phyloP scores from a whole-genome alignment of 1,284 basidiomycete species.

The Trametes pubescens region DNA sequence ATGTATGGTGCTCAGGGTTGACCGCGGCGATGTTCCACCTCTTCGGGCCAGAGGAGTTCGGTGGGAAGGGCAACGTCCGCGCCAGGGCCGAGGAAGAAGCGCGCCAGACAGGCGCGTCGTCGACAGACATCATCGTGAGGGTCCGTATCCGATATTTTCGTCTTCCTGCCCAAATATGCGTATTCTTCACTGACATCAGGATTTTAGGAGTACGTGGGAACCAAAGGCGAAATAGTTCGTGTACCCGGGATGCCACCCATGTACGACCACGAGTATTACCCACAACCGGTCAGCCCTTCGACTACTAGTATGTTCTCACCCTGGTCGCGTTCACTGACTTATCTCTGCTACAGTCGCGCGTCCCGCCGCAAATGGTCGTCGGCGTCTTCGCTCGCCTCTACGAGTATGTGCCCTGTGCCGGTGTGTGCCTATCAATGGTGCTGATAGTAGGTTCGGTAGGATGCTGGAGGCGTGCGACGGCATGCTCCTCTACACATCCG shows the following conservation, averaged over 20 bases:
- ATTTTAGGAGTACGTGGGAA: conserved; percentile 16
- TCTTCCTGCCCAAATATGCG: too few species aligned
- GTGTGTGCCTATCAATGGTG: not conserved
- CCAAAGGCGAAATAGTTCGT: conserved; percentile 21
- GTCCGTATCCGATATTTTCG: conserved; percentile 7
- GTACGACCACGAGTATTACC: conserved; percentile 36
- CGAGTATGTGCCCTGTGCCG: conserved; percentile 7
- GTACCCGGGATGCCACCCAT: conserved; percentile 35
- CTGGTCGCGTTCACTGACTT: not conserved
- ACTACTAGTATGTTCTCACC: not conserved
- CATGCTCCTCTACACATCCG: conserved; percentile 30
- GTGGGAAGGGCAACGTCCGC: conserved; percentile 31
- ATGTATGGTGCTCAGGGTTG: conserved; percentile 29
- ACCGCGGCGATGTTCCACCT: conserved; percentile 25
- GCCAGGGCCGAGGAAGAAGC: conserved; percentile 27
- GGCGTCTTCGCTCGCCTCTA: conserved; percentile 18
- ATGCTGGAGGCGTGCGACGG: conserved; percentile 31
- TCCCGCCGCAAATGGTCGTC: conserved; percentile 5
- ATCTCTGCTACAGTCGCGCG: not conserved
- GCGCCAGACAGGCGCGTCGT: conserved; percentile 13
- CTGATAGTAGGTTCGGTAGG: conserved; percentile 6
- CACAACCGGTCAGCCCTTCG: conserved; percentile 31
- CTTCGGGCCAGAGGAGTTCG: conserved; percentile 27
- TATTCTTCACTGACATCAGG: not conserved
- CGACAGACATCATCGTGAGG: conserved; percentile 24